Evolutionary conservation across 768 basidiomycete species (phyloP).

Genomic region (Amanita phalloides): DNA sequence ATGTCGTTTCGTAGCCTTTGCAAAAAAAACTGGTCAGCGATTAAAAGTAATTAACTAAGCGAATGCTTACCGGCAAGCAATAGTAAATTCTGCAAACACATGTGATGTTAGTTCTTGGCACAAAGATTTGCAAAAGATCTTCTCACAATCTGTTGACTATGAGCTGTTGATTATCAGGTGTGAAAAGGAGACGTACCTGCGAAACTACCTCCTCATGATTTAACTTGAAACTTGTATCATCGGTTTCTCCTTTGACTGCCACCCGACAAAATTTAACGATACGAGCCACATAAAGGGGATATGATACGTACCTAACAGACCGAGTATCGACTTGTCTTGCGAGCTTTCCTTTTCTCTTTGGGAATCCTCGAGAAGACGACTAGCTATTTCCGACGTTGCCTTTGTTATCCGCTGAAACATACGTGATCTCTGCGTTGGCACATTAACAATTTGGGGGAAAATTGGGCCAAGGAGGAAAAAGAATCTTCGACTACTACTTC

Average conservation of each 20-base stretch:
- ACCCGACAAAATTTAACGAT: not conserved
- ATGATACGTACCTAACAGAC: constrained; percentile 19
- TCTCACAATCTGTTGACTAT: constrained; percentile 6
- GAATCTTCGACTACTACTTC: constrained; percentile 11
- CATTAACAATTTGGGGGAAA: constrained; percentile 22
- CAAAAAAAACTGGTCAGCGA: not conserved
- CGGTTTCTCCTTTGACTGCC: constrained; percentile 25
- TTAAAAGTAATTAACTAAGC: not conserved
- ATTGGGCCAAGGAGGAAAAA: constrained; percentile 24
- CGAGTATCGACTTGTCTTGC: constrained; percentile 28
- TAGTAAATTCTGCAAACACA: constrained; percentile 20
- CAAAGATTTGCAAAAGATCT: not conserved
- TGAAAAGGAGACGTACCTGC: constrained; percentile 15
- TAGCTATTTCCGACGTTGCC: constrained; percentile 28
- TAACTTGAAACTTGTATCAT: constrained; percentile 21
- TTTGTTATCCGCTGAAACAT: constrained; percentile 19
- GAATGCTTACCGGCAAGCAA: constrained; percentile 22
- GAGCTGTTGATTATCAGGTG: not conserved
- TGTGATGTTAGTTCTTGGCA: not conserved
- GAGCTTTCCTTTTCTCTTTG: constrained; percentile 20
- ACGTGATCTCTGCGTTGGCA: constrained; percentile 25
- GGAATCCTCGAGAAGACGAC: constrained; percentile 25
- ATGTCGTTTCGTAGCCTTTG: constrained; percentile 45
- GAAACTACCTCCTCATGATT: constrained; percentile 26
- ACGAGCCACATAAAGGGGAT: not conserved